A percentile compares a stretch with the other conserved stretches of the same genome.
Conservation (phyloP, 1,284 basidiomycete genomes). For the Ustilago sp. region DNA sequence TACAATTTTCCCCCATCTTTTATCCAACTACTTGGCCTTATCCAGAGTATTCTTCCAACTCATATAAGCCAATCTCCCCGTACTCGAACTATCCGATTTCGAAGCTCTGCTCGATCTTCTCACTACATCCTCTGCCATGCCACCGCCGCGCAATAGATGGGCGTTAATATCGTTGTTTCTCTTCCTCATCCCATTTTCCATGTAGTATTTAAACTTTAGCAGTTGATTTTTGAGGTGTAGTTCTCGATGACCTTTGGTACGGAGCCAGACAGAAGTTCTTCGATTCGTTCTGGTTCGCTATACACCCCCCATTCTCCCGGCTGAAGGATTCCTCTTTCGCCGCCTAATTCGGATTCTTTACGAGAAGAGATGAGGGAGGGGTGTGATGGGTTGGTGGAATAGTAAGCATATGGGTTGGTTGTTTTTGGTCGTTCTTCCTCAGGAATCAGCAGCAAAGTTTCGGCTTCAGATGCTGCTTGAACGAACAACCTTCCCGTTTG, state of each 20-base stretch:
- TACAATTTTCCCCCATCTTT: not conserved
- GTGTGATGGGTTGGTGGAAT: constrained; percentile 65
- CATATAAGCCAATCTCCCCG: constrained; percentile 24
- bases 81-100: not conserved
- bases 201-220: constrained; percentile 85
- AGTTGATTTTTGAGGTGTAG: constrained; percentile 82
- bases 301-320: constrained; percentile 89
- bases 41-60: constrained; percentile 41
- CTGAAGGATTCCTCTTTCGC: constrained; percentile 75
- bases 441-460: constrained; percentile 31
- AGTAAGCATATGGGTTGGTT: constrained; percentile 29
- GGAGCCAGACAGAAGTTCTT: constrained; percentile 87
- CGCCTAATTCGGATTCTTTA: constrained; percentile 65
- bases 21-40: constrained; percentile 17
- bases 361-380: constrained; percentile 11
- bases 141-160: not conserved
- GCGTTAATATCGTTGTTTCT: constrained; percentile 48
- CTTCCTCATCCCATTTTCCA: constrained; percentile 79
- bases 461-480: constrained; percentile 83
- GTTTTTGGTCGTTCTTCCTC: not conserved
- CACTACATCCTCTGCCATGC: constrained; percentile 15
- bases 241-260: constrained; percentile 89
- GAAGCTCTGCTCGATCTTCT: constrained; percentile 9
- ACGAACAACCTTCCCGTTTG: constrained; percentile 89
- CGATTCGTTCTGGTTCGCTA: constrained; percentile 85